These are phyloP conservation scores for Aureobasidium melanogenum DNA, from an alignment of 2,329 filamentous ascomycete genomes.

Conservation along the genomic window DNA sequence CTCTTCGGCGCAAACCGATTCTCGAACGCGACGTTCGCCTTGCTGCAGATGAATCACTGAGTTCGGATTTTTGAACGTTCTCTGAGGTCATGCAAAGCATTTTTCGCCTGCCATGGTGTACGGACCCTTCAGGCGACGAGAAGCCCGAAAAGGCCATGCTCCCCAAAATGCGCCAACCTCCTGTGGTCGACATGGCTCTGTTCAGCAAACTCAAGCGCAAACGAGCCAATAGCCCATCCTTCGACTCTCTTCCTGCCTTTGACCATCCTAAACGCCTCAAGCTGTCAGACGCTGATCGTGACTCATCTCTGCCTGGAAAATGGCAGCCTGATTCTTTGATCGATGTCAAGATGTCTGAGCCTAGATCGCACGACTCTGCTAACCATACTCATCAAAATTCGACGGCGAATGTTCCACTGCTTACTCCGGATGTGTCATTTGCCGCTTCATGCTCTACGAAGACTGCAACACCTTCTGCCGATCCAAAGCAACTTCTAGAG, in stretches of 20 bases:
- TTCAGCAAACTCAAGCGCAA: constrained; percentile 52
- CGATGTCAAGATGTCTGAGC: not conserved
- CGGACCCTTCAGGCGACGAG: constrained; percentile 31
- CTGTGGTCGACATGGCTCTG: constrained; percentile 38
- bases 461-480: not conserved
- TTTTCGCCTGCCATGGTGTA: constrained; percentile 42
- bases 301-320: not conserved
- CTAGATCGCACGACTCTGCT: not conserved
- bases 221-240: constrained; percentile 41
- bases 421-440: not conserved
- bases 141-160: constrained; percentile 34
- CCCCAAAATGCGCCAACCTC: constrained; percentile 34
- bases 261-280: constrained; percentile 24
- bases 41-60: not conserved
- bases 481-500: not conserved
- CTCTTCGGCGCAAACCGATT: constrained; percentile 1
- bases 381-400: not conserved
- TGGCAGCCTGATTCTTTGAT: not conserved
- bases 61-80: not conserved
- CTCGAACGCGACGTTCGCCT: not conserved
- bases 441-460: not conserved
- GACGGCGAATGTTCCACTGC: not conserved
- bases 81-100: constrained; percentile 38
- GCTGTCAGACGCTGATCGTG: constrained; percentile 14
- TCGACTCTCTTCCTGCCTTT: constrained; percentile 18